These are phyloP conservation scores for Lodderomyces margitis DNA, from an alignment of 1,139 yeast genomes.

Conservation along the genomic window DNA sequence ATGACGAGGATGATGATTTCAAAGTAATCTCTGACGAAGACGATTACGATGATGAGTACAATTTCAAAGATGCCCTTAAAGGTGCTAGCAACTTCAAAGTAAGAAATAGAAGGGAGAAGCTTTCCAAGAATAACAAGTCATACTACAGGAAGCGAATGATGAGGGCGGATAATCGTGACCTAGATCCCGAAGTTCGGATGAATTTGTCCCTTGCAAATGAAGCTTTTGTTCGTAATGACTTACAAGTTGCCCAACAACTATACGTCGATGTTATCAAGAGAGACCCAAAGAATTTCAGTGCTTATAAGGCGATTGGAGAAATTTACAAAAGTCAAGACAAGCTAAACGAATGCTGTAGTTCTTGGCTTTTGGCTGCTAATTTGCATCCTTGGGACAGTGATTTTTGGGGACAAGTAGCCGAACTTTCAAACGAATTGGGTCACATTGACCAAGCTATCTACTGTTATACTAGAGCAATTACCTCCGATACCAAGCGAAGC, in stretches of 20 bases:
- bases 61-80: constrained; percentile 60
- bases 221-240: constrained; percentile 67
- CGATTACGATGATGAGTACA: constrained; percentile 44
- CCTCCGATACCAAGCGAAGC: constrained; percentile 51
- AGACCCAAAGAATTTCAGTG: constrained; percentile 77
- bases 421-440: constrained; percentile 67
- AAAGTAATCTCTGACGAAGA: constrained; percentile 20
- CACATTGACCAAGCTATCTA: constrained; percentile 78
- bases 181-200: constrained; percentile 70
- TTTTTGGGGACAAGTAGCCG: constrained; percentile 85
- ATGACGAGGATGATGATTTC: constrained; percentile 13
- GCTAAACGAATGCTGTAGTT: constrained; percentile 68
- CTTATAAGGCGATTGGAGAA: constrained; percentile 84
- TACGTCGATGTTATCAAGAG: constrained; percentile 72
- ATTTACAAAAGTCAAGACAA: constrained; percentile 71
- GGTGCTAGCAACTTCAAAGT: constrained; percentile 60
- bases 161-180: constrained; percentile 40
- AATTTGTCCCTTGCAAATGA: constrained; percentile 73
- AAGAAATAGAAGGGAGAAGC: constrained; percentile 39
- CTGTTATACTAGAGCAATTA: constrained; percentile 74
- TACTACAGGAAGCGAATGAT: constrained; percentile 34
- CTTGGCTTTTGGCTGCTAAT: constrained; percentile 85
- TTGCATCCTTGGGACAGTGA: constrained; percentile 73
- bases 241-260: constrained; percentile 61
- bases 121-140: constrained; percentile 29